Evolutionary conservation across 352 stramenopile species (phyloP).

Genomic region (Globisporangium iwayamae): DNA sequence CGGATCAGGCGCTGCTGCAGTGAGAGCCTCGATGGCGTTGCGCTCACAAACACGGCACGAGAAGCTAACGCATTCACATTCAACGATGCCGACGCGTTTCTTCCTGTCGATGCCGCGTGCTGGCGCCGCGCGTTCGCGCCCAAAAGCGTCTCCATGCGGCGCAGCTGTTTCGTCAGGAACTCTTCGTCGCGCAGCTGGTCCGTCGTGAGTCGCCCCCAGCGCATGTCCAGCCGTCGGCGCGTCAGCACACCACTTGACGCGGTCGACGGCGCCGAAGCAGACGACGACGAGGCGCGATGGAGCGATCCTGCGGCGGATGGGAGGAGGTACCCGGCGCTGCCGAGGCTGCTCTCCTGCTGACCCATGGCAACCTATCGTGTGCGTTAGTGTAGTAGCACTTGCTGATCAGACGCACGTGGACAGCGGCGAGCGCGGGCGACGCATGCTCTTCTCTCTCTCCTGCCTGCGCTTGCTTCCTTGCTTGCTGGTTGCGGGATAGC

Average conservation of each 20-base stretch:
- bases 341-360: slow-evolving; percentile 14
- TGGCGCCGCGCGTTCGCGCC: slow-evolving; percentile 21
- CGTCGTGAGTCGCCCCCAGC: slow-evolving; percentile 62
- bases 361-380: slow-evolving; percentile 3
- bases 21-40: slow-evolving; percentile 2
- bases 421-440: too few species aligned
- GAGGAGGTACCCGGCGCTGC: slow-evolving; percentile 9
- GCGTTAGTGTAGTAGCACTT: too few species aligned
- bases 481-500: too few species aligned
- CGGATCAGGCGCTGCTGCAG: slow-evolving; percentile 16
- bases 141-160: slow-evolving; percentile 47
- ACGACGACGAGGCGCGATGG: not conserved
- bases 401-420: too few species aligned
- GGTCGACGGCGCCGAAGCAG: not conserved
- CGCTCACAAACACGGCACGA: slow-evolving; percentile 17
- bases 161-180: slow-evolving; percentile 65
- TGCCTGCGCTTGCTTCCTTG: too few species aligned
- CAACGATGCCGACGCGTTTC: not conserved
- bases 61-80: not conserved
- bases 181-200: slow-evolving; percentile 62
- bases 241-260: not conserved
- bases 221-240: slow-evolving; percentile 41
- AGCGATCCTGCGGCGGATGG: not conserved
- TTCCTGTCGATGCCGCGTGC: slow-evolving; percentile 1
- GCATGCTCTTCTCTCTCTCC: too few species aligned